Evolutionary conservation across 176 grass and related monocot species (phyloP), one percentile per base, ranked within the genome.

Genomic region (Tillandsia leiboldiana): DNA sequence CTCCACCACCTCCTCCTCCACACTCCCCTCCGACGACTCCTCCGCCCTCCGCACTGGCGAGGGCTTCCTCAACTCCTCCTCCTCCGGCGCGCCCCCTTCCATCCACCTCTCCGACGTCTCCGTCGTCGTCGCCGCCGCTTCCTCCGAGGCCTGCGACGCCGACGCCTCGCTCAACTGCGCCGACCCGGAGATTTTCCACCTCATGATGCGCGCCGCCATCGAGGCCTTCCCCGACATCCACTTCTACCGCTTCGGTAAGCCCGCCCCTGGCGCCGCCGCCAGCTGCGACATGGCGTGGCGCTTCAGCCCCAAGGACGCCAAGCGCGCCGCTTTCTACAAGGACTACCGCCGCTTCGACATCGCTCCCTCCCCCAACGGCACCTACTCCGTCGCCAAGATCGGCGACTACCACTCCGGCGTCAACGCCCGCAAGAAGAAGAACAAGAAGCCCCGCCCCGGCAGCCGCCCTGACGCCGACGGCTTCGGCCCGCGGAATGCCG

Each of bases 251-350:
- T 94, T 89, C 50, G 90, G 86, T 27, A 78, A 88, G 50, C 83
- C 83, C 33, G 72, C 73, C 64, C 17, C 49, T 52, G 80, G 80
- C 64, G 72, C 85, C 29, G 62, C 63, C 1, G 66, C 67, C 12
- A 82, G 80, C 27, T 96, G 87, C 28, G 84, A 96, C 78, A 96
- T 96, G 87, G 87, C 91, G 23, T 87, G 87, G 87, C 84, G 64
- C 50, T 83, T 85, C 76, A 81, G 73, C 73, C 83, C 70, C 28
- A 80, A 79, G 52, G 22, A 63, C 11, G 72, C 77, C 13, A 70
- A 20, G 49, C 68, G 71, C 23, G 70, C 70, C 2, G 75, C 80
- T 10, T 79, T 82, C 57, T 79, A 77, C 53, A 89, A 89, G 78
- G 83, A 95, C 84, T 95, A 95, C 71, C 86, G 83, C 48, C 86